Percentiles rank a stretch among this genome's conserved stretches.
These are phyloP conservation scores for Peniophora sp. DNA, from an alignment of 1,284 basidiomycete species.

Conservation along the genomic window DNA sequence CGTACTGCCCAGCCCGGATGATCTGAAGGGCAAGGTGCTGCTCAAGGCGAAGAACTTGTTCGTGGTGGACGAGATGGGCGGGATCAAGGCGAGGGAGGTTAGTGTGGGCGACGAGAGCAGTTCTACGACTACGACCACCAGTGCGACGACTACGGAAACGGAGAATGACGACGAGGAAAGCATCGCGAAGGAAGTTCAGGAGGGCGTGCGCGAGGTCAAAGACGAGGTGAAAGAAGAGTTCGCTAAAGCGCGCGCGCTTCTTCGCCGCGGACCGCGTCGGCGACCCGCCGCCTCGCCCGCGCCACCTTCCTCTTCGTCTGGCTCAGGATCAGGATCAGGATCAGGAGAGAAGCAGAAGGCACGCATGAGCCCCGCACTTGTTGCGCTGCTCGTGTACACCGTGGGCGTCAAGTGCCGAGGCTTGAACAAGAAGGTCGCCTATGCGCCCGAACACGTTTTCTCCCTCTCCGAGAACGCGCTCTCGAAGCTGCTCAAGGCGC, in stretches of 20 bases:
- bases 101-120: slow-evolving; percentile 38
- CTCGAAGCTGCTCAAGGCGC: slow-evolving; percentile 55
- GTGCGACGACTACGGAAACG: slow-evolving; percentile 30
- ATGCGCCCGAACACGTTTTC: slow-evolving; percentile 87
- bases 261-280: slow-evolving; percentile 24
- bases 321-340: neutral
- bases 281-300: slow-evolving; percentile 6
- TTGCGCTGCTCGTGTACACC: slow-evolving; percentile 85
- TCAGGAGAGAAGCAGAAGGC: slow-evolving; percentile 28
- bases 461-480: slow-evolving; percentile 87
- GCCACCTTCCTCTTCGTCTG: neutral
- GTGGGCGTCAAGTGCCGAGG: slow-evolving; percentile 94
- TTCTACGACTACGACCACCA: slow-evolving; percentile 29
- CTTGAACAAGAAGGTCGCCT: slow-evolving; percentile 84
- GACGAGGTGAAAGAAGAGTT: slow-evolving; percentile 23
- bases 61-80: slow-evolving; percentile 28
- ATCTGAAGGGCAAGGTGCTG: slow-evolving; percentile 74
- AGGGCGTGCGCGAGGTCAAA: slow-evolving; percentile 10
- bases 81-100: slow-evolving; percentile 28
- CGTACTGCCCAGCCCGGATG: slow-evolving; percentile 80
- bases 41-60: slow-evolving; percentile 78
- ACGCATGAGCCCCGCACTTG: slow-evolving; percentile 71
- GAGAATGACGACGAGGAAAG: slow-evolving; percentile 11
- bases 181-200: slow-evolving; percentile 14
- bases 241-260: slow-evolving; percentile 23